Base-by-base conservation (phyloP, 495 filamentous ascomycete genomes). In the Tuber microsphaerosporum region DNA sequence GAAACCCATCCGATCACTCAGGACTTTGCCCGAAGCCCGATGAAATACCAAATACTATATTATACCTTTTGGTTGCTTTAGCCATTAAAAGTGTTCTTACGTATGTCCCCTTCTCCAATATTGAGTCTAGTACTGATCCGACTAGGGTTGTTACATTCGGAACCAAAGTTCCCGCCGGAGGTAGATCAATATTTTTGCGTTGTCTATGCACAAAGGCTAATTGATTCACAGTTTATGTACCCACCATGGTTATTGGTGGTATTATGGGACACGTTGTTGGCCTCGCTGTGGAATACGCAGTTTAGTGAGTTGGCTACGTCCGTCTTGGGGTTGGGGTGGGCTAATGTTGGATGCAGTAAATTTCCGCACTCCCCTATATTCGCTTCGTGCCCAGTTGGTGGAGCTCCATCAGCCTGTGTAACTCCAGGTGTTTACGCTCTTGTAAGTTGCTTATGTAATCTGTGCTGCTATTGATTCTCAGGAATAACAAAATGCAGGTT, bases 231-330 rank as follows among this genome's bases (percentile, higher is more conserved):
- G 81, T 83, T 76, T 83, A 83, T 51, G 81, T 83, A n/a, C 95
- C 95, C 6, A 96, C 93, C 79, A 99, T 99, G 95, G 95, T 99
- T 45, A 93, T 97, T 70, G 95, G 95, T 75, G 95, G 95, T 82
- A 86, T 99, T 61, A 90, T 97, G 86, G 95, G 95, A 45, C 91
- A 95, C 4, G 89, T 93, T 22, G 89, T 97, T 71, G 95, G 95
- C 1, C 94, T 97, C 81, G 78, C 89, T 16, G 91, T 97, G 0
- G 95, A 99, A 82, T 95, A 93, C 84, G 83, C 92, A 69, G 92
- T 92, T 19, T 83, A 83, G 80, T 81, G 78, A 76, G 79, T 74
- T 71, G 42, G 6, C 39, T 71, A 41, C 44, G 16, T n/a, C 31
- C 19, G 9, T 51, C 17, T 26, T 17, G n/a, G 48, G 7, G 39